Evolutionary conservation across 1,284 basidiomycete genomes (phyloP), one percentile per base, ranked within the genome.

Genomic region (Ustilago trichophora): DNA sequence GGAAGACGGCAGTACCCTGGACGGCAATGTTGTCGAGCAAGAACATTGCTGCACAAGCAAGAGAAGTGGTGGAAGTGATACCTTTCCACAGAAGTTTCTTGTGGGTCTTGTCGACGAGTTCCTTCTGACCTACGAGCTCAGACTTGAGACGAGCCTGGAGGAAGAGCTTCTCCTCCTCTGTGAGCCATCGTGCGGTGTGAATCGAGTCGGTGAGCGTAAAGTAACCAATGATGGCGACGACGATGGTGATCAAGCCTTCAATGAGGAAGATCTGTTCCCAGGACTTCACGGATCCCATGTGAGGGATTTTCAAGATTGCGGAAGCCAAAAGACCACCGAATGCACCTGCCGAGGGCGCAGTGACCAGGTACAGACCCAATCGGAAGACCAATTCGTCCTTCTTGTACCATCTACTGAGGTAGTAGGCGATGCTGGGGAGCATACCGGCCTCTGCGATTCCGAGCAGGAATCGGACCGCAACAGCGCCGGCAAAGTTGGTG

Each of bases 201-300:
- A 82, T 82, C 24, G 75, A 69, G 51, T 82, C 77, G 2, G 78
- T 73, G 24, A 83, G 53, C 15, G 80, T 48, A 45, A 83, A 75
- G 35, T 64, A 83, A 2, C 72, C 69, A 12, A 77, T 35, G 40
- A 80, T 35, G 16, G 71, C 81, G n/a, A 83, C 52, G 6, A 66
- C 72, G 21, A 78, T 78, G 2, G 82, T 82, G 47, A 83, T 79
- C 38, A 82, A 50, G 2, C 83, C 83, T 41, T 83, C 82, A 18
- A 80, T 57, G n/a, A 82, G 52, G 65, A 82, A 82, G 52, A 82
- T 82, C 46, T 68, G 72, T 29, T 80, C 71, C 82, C 82, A 83
- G 4, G 60, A 63, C 41, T 42, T 55, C 2, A 73, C 71, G 31
- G 31, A 46, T 29, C 62, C 63, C 21, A 77, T 65, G 11, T 53